Conservation (phyloP, 2,329 filamentous ascomycete genomes). For the Neofusicoccum sp. region DNA sequence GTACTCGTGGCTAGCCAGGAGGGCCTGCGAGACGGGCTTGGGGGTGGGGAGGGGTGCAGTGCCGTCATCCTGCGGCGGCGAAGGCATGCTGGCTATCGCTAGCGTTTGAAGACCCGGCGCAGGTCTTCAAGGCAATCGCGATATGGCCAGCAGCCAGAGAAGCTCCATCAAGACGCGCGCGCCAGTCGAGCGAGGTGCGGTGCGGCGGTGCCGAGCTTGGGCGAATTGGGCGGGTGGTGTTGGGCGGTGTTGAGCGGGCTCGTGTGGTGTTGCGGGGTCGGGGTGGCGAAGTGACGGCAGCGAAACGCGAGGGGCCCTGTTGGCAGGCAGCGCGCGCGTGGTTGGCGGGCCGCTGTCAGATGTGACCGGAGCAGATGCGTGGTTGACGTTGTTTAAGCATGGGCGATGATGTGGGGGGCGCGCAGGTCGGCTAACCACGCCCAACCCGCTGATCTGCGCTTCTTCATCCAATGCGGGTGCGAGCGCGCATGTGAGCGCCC, state of each 20-base stretch:
- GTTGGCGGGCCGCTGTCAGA: conserved; percentile 6
- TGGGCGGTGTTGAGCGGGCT: neutral
- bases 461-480: conserved; percentile 6
- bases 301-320: neutral
- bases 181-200: conserved; percentile 8
- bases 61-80: conserved; percentile 42
- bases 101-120: conserved; percentile 50
- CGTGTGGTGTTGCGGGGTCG: conserved; percentile 16
- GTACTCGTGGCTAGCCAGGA: conserved; percentile 20
- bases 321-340: neutral
- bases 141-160: conserved; percentile 52
- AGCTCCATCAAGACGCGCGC: conserved; percentile 52
- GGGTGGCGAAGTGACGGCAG: conserved; percentile 9
- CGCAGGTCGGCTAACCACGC: conserved; percentile 10
- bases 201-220: neutral
- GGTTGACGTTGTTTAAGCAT: conserved; percentile 18
- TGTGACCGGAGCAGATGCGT: conserved; percentile 9
- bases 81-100: conserved; percentile 47
- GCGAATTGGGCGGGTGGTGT: conserved; percentile 8
- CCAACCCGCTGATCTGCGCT: conserved; percentile 8
- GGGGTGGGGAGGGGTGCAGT: conserved; percentile 26
- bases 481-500: neutral
- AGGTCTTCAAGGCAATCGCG: conserved; percentile 62
- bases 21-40: conserved; percentile 6
- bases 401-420: conserved; percentile 18